Base-by-base conservation (phyloP, 257 asterid genomes). In the Nicotiana undulata region DNA sequence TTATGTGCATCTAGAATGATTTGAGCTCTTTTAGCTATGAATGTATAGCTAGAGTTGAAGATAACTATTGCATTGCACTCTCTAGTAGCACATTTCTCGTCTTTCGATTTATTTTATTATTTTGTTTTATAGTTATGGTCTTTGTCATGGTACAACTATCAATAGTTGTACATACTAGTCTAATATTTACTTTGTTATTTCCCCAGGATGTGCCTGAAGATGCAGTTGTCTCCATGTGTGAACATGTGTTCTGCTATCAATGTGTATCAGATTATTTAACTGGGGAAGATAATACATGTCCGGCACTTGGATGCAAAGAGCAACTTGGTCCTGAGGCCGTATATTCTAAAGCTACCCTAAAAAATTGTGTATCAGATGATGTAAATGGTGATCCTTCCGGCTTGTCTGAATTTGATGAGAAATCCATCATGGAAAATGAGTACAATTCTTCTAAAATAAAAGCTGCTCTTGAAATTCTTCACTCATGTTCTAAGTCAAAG, bases 181-280 rank as follows among this genome's bases (percentile, higher is more conserved):
- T 74, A 63, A 74, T 74, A 37, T 74, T 44, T 74, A 8, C 79
- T 74, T 49, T 40, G 26, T 74, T 74, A 53, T 26, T 74, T 51
- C 79, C 61, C 80, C 86, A 96, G 99, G 99, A 96, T 90, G 92
- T 97, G 82, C 98, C 99, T 66, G 99, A 96, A 92, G 89, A 92
- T 90, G 98, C 94, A 67, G 96, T 94, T 86, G 98, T 96, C 81
- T 91, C 99, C 37, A 86, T 94, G 87, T 96, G 99, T 44, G 96
- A 93, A 59, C 99, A 96, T 63, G 99, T 96, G 80, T 96, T 92
- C 88, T 96, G 99, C 88, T 92, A 87, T 86, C 97, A 92, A 76
- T 96, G 99, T 82, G 93, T 96, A 74, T 89, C 95, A 3, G 97
- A 94, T 83, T 40, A 88, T 88, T 81, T 96, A 88, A 91, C 94